Evolutionary conservation across 140 eudicot species (phyloP), one percentile per base, ranked within the genome.

Genomic region (Oenanthe javanica): DNA sequence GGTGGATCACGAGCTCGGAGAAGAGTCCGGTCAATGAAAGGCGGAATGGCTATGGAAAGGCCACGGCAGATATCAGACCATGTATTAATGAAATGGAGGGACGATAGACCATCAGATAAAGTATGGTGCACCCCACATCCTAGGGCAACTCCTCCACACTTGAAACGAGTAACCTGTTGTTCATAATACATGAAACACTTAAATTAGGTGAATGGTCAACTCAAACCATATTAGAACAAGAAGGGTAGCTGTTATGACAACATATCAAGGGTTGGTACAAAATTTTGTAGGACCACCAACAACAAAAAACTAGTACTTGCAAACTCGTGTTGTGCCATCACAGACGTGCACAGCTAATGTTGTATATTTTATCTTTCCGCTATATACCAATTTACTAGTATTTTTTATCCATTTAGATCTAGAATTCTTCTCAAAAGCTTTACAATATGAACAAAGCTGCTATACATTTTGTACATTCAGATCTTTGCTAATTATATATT

Each of bases 1-100:
- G 96, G 91, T 31, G 90, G 93, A 13, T 84, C 74, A 11, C 87
- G 83, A 2, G 95, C 86, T n/a, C 80, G 81, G 78, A 91, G 86
- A 8, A 91, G 82, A 25, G 90, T 89, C 46, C 96, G 87, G 51
- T 91, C 96, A 67, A 87, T 86, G 83, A 89, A 86, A 0, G 96
- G 96, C 1, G 91, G 89, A 79, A 86, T 82, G 40, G 89, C 85
- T 27, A 85, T 75, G 70, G 85, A 80, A 47, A 88, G 82, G 25
- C 93, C 93, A 2, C 96, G 90, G 61, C 90, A 90, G 73, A 85
- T 82, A 69, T 91, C 93, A 0, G 93, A 87, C 96, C 96, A 91
- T 4, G 93, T 84, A 84, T 89, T 86, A 76, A 91, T 86, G 85
- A 91, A 91, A 77, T 87, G 93, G 31, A 89, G 85, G 4, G 90